These are phyloP conservation scores for Scedosporium dehoogii DNA, from an alignment of 2,329 filamentous ascomycete species.

Conservation along the genomic window DNA sequence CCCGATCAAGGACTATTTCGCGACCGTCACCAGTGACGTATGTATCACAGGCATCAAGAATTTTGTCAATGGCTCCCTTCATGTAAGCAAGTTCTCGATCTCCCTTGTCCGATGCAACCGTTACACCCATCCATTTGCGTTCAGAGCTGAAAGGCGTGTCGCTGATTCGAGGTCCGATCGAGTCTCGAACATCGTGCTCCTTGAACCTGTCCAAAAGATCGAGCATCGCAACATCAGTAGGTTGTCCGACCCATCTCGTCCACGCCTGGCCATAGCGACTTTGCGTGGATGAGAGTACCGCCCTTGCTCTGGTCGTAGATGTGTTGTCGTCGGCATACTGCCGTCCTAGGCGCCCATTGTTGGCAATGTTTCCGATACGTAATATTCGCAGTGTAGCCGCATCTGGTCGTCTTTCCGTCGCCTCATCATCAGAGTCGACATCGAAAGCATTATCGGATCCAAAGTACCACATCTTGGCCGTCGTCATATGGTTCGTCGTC, in stretches of 20 bases:
- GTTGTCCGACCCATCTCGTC: slow-evolving; percentile 92
- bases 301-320: slow-evolving; percentile 40
- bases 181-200: slow-evolving; percentile 83
- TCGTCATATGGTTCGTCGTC: slow-evolving; percentile 97
- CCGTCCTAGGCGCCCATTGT: slow-evolving; percentile 76
- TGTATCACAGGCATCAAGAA: slow-evolving; percentile 79
- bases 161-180: slow-evolving; percentile 68
- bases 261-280: slow-evolving; percentile 46
- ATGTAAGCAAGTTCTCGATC: slow-evolving; percentile 82
- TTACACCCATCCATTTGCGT: slow-evolving; percentile 98
- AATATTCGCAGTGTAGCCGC: slow-evolving; percentile 71
- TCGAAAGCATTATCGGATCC: slow-evolving; percentile 48
- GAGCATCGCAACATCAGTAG: slow-evolving; percentile 93
- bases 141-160: slow-evolving; percentile 96
- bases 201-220: slow-evolving; percentile 85
- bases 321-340: slow-evolving; percentile 60
- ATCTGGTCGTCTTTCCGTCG: slow-evolving; percentile 50
- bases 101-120: slow-evolving; percentile 54
- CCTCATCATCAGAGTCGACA: slow-evolving; percentile 44
- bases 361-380: slow-evolving; percentile 91
- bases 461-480: slow-evolving; percentile 93
- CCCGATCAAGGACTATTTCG: slow-evolving; percentile 75
- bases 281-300: slow-evolving; percentile 78
- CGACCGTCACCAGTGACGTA: slow-evolving; percentile 80
- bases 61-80: slow-evolving; percentile 85